phyloP scores from a whole-genome alignment of 768 basidiomycete genomes.

The Mrakia blollopis region DNA sequence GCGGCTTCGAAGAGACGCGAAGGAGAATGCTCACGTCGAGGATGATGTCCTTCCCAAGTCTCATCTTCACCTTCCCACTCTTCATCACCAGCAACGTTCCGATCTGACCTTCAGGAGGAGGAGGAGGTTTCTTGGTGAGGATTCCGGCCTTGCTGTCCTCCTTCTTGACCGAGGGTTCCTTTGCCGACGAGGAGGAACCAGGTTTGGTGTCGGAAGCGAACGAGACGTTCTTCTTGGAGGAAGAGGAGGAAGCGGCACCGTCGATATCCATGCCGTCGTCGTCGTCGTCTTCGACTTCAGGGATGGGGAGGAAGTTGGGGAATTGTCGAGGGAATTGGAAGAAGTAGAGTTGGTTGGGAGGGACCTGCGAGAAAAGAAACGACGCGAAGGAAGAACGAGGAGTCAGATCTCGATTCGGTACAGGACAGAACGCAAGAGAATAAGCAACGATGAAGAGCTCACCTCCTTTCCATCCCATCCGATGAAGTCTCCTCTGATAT shows the following conservation, averaged over 20 bases:
- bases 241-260: neutral
- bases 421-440: too few species aligned
- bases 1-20: neutral
- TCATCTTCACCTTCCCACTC: conserved; percentile 31
- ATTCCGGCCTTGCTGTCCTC: conserved; percentile 16
- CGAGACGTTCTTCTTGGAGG: conserved; percentile 26
- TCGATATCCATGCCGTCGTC: conserved; percentile 27
- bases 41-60: conserved; percentile 29
- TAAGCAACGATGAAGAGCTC: neutral
- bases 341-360: conserved; percentile 31
- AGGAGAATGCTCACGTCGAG: conserved; percentile 25
- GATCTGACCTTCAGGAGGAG: conserved; percentile 31
- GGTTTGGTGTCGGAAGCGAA: conserved; percentile 24
- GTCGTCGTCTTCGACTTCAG: neutral
- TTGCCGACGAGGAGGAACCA: neutral
- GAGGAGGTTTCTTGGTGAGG: conserved; percentile 1
- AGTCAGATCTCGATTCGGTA: neutral
- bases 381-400: neutral
- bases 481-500: conserved; percentile 32
- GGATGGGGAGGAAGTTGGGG: conserved; percentile 24
- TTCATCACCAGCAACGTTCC: conserved; percentile 29
- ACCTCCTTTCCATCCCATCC: conserved; percentile 32
- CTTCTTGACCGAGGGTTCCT: conserved; percentile 1
- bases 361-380: conserved; percentile 9
- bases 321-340: conserved; percentile 33